A percentile compares a stretch with the other conserved stretches of the same genome.
These are phyloP conservation scores for Phoenix dactylifera DNA, from an alignment of 176 grass and related monocot species.

Conservation along the genomic window DNA sequence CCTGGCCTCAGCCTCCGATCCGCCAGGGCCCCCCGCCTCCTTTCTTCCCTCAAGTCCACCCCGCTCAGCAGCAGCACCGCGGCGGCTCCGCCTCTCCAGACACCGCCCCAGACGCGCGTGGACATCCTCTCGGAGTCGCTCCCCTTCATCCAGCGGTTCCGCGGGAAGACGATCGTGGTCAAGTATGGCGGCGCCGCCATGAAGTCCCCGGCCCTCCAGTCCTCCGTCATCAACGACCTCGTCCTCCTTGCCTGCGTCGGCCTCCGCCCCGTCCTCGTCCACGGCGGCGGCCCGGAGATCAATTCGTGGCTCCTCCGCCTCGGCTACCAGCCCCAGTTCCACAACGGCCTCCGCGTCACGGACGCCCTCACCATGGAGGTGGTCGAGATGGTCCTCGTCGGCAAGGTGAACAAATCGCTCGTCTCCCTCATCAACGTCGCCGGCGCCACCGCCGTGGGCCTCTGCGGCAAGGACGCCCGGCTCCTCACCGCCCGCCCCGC, in stretches of 20 bases:
- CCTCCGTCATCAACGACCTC: constrained; percentile 66
- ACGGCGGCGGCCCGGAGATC: constrained; percentile 50
- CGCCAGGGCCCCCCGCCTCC: neutral
- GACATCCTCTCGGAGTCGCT: constrained; percentile 81
- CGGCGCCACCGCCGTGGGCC: too few relatives aligned
- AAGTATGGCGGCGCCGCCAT: constrained; percentile 81
- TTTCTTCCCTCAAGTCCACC: too few relatives aligned
- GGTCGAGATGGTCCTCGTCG: too few relatives aligned
- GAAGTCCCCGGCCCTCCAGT: constrained; percentile 54
- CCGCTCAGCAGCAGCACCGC: neutral
- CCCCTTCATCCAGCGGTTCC: constrained; percentile 78
- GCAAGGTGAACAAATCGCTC: too few relatives aligned
- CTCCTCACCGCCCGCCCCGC: too few relatives aligned
- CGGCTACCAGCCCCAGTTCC: too few relatives aligned
- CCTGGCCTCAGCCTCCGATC: neutral
- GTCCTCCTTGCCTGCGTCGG: constrained; percentile 78
- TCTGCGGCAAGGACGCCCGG: too few relatives aligned
- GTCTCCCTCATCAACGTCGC: too few relatives aligned
- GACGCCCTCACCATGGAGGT: too few relatives aligned
- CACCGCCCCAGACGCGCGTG: constrained; percentile 28
- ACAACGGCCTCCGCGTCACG: too few relatives aligned
- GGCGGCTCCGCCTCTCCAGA: neutral
- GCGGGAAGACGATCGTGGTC: constrained; percentile 78
- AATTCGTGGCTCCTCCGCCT: too few relatives aligned
- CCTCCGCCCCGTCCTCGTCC: constrained; percentile 59